Conservation (phyloP, 2,329 filamentous ascomycete species). For the Fusarium nanum region DNA sequence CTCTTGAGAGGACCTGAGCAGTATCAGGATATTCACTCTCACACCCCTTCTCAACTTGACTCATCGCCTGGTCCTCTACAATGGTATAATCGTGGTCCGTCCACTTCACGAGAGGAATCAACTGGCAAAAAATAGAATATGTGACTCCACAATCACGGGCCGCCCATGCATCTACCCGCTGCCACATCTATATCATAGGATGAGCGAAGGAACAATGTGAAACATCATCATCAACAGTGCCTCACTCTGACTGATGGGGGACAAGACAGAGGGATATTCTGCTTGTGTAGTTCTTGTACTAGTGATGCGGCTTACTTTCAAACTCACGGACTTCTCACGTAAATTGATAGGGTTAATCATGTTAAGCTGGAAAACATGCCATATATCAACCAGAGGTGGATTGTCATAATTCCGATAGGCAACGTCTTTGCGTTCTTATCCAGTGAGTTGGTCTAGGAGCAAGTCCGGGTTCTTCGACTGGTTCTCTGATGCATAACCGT, state of each 20-base stretch:
- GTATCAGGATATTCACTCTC: neutral
- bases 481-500: neutral
- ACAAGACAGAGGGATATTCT: neutral
- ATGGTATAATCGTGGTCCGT: neutral
- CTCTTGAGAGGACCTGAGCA: neutral
- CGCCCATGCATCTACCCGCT: constrained; percentile 13
- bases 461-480: neutral
- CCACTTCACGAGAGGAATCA: neutral
- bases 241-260: neutral
- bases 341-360: neutral
- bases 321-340: neutral
- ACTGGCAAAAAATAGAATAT: neutral
- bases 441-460: neutral
- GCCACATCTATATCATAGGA: neutral
- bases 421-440: neutral
- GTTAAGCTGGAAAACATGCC: neutral
- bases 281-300: neutral
- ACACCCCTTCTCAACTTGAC: neutral
- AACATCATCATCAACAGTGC: neutral
- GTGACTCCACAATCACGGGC: neutral
- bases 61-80: neutral
- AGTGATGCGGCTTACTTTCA: neutral
- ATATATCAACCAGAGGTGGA: neutral
- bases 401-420: neutral
- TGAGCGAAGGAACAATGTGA: neutral